Conservation (phyloP, 108 stramenopile genomes). For the Cyclotella baltica region DNA sequence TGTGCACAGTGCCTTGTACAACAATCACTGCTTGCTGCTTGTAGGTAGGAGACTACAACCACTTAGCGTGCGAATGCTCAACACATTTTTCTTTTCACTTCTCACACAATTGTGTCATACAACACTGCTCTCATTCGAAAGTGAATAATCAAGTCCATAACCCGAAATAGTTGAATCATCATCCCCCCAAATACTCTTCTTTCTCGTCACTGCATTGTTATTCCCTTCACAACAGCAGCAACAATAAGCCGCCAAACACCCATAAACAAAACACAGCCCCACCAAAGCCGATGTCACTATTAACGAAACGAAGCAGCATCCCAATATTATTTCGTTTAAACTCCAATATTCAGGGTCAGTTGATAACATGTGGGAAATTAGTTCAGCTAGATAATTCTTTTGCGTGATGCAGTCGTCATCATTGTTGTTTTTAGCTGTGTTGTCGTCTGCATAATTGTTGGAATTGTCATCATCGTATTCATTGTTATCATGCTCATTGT, state of each 20-base stretch:
- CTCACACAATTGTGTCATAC: no score
- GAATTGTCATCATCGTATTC: neutral
- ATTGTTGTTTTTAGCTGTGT: neutral
- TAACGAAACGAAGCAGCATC: neutral
- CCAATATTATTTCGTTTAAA: slow-evolving; percentile 11
- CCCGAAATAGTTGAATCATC: neutral
- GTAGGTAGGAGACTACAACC: no score
- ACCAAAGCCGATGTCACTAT: neutral
- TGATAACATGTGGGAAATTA: slow-evolving; percentile 7
- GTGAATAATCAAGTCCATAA: slow-evolving; percentile 1
- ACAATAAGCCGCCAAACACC: slow-evolving; percentile 9
- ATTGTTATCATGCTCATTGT: neutral
- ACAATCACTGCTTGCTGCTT: no score
- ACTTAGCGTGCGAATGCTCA: no score
- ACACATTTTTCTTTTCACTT: no score
- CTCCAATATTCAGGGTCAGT: slow-evolving; percentile 2
- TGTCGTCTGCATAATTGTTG: neutral
- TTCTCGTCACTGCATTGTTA: neutral
- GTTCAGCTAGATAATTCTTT: slow-evolving; percentile 11
- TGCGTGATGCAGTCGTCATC: slow-evolving; percentile 6
- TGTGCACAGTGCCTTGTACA: no score
- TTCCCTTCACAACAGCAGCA: slow-evolving; percentile 16
- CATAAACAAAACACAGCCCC: slow-evolving; percentile 4
- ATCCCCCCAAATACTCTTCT: neutral
- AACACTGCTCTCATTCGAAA: slow-evolving; percentile 1